Evolutionary conservation across 176 grass and related monocot species (phyloP).

Genomic region (Stipa capillata): DNA sequence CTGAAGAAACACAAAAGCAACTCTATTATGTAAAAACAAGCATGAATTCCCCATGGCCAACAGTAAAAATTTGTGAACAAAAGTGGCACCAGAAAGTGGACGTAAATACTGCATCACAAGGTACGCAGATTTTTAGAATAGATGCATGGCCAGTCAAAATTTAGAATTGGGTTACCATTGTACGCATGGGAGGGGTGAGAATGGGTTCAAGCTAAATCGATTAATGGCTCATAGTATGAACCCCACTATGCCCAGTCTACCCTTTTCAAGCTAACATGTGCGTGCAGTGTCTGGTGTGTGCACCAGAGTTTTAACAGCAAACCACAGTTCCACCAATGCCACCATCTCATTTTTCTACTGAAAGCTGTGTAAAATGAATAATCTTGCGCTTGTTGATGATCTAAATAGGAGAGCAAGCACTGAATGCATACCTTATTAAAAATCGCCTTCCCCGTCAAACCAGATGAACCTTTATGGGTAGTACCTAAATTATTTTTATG

Average conservation of each 20-base stretch:
- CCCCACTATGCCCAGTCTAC: not conserved
- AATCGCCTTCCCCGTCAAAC: conserved; percentile 36
- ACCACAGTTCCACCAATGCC: not conserved
- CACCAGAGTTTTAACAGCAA: not conserved
- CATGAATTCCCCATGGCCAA: not conserved
- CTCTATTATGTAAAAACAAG: no score
- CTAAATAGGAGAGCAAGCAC: not conserved
- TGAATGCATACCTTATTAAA: conserved; percentile 41
- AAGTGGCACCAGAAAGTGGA: not conserved
- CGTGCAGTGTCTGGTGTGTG: not conserved
- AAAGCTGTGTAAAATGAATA: conserved; percentile 2
- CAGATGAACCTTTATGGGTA: conserved; percentile 19
- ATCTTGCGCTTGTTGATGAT: not conserved
- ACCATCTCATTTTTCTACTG: not conserved
- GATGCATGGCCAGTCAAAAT: not conserved
- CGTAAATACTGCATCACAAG: not conserved
- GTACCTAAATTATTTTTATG: conserved; percentile 40
- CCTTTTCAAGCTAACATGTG: not conserved
- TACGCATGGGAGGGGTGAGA: no score
- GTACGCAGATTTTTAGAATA: not conserved
- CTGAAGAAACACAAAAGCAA: not conserved
- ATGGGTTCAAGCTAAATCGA: no score
- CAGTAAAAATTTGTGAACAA: not conserved
- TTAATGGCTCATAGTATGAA: no score
- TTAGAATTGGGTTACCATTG: no score